phyloP scores from a whole-genome alignment of 352 stramenopile genomes.

The Globisporangium emineosum region DNA sequence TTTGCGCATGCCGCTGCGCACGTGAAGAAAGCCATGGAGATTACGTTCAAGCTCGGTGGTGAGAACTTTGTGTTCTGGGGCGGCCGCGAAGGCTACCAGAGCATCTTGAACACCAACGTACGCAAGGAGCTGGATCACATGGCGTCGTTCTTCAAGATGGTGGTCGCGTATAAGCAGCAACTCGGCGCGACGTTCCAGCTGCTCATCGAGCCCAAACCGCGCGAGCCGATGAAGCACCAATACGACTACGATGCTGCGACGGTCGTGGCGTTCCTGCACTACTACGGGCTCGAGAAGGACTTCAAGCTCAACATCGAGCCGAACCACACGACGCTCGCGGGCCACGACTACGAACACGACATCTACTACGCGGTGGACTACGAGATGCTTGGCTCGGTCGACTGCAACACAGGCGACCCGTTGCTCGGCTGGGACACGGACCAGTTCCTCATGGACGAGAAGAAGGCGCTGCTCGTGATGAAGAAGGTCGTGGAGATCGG shows the following conservation, averaged over 20 bases:
- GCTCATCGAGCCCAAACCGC: conserved; percentile 83
- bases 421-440: conserved; percentile 70
- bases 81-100: conserved; percentile 79
- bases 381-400: conserved; percentile 79
- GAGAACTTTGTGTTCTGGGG: conserved; percentile 89
- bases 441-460: conserved; percentile 82
- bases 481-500: conserved; percentile 70
- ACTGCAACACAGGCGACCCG: conserved; percentile 78
- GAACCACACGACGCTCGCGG: conserved; percentile 85
- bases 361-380: conserved; percentile 70
- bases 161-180: conserved; percentile 73
- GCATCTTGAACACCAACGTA: conserved; percentile 75
- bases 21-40: conserved; percentile 86
- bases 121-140: conserved; percentile 81
- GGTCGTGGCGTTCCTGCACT: conserved; percentile 79
- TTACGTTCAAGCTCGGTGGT: conserved; percentile 78
- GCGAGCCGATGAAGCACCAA: conserved; percentile 87
- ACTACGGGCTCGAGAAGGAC: conserved; percentile 69
- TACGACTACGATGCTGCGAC: conserved; percentile 89
- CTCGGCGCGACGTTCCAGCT: conserved; percentile 74
- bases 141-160: conserved; percentile 80
- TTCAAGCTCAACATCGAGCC: conserved; percentile 90
- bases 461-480: conserved; percentile 75
- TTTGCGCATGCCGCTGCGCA: conserved; percentile 72
- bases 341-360: conserved; percentile 85